Evolutionary conservation across 78 protist species (phyloP), one percentile per base, ranked within the genome.

Genomic region (Paratrimastix pyriformis): DNA sequence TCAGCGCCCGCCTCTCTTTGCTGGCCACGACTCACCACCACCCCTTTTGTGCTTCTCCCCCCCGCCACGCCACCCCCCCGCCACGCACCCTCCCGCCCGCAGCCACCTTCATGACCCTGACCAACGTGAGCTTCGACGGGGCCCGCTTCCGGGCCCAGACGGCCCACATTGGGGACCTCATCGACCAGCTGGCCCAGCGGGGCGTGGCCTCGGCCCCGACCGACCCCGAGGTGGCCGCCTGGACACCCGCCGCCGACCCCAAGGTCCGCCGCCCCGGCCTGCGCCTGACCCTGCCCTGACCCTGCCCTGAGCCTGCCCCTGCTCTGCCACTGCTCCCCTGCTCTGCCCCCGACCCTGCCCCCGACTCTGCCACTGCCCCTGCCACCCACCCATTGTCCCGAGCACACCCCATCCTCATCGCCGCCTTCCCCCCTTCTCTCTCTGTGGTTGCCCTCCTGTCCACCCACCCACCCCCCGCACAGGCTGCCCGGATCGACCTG

Each of bases 51-150:
- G n/a, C n/a, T n/a, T n/a, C n/a, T n/a, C n/a, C n/a, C n/a, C n/a
- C n/a, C n/a, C n/a, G n/a, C n/a, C n/a, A n/a, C n/a, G n/a, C n/a
- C n/a, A n/a, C n/a, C n/a, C n/a, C n/a, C n/a, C n/a, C n/a, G n/a
- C n/a, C n/a, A n/a, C n/a, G n/a, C n/a, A n/a, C n/a, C n/a, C n/a
- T n/a, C n/a, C n/a, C 46, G n/a, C 76, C 57, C 45, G 74, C 24
- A 21, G n/a, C 38, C 62, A 3, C 60, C 21, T 87, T 85, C 77
- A 1, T 84, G 21, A 87, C 91, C n/a, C 79, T 87, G 45, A 87
- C 91, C 65, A 87, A 87, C 76, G 91, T 87, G 64, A 87, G 85
- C 86, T 82, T 82, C 54, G 80, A 76, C 62, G 29, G 29, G 24
- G 13, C 0, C 29, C 66, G 87, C 52, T 74, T 85, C 58, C 38